Evolutionary conservation across 2,329 filamentous ascomycete species (phyloP), one percentile per base, ranked within the genome.

Genomic region (Alternaria postmessia): DNA sequence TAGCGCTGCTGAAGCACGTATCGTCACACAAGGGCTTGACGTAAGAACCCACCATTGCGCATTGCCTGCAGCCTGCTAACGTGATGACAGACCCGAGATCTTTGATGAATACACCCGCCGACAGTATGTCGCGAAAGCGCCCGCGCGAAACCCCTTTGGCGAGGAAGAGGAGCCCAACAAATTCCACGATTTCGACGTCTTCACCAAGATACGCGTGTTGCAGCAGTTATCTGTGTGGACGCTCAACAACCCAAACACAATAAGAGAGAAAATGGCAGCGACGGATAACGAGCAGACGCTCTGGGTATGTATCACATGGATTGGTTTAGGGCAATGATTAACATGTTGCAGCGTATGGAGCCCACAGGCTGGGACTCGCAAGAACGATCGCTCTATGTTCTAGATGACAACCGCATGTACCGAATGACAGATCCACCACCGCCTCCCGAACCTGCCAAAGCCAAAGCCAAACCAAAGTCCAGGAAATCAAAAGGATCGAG

Each of bases 351-450:
- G 84, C 83, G 83, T 65, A 93, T 95, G 67, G 91, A 94, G 72
- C 90, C 91, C 0, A 89, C 91, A 63, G 95, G 95, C 9, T 98
- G 93, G 88, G 95, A 99, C 77, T 85, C 88, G 22, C 85, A 97
- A 47, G 94, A 96, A 65, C 89, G 93, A 38, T 89, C 89, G 36
- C 96, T 98, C 75, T 96, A 91, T 73, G 89, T 98, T 3, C 86
- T 99, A 4, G 94, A 98, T 70, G 95, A 99, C 76, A 96, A 97
- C 71, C 88, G 95, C 63, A 83, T 99, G 42, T 99, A 99, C 77
- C 91, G 94, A 57, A 85, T 91, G 62, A 93, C 91, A n/a, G 92
- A 96, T 61, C 86, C 90, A 26, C 87, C 88, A 1, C 83, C 87
- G 2, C 85, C 88, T 7, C 79, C 86, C 14, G 80, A 83, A n/a